Evolutionary conservation across 306 rosid genomes (phyloP), one percentile per base, ranked within the genome.

Genomic region (Nissolia schottii): DNA sequence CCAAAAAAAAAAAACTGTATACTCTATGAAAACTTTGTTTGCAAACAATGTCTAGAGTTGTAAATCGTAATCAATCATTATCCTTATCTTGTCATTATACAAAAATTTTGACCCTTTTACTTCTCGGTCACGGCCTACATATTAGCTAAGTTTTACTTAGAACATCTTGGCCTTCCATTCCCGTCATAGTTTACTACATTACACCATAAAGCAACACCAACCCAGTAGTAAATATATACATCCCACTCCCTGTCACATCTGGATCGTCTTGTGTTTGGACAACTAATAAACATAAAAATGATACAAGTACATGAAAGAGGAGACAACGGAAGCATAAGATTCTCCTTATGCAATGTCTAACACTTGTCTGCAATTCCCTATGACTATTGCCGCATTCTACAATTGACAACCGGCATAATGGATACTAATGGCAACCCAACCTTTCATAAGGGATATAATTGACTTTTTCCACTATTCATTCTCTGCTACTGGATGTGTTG

Each of bases 401-500:
- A 46, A 34, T 57, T 64, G 53, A 56, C 50, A 71, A 71, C 56
- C 55, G 64, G 45, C 34, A 15, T 20, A 63, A 5, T 18, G 46
- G 38, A 45, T 8, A 46, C 2, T 18, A 67, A 48, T 56, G 63
- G 53, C 58, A 65, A 65, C 59, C 54, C 41, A 46, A 24, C 24
- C 63, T 51, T 16, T 16, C 61, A 46, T 14, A 9, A 60, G 51
- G 48, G 57, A n/a, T 34, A 67, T 15, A 38, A 77, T 62, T 40
- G 77, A 40, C 57, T 11, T 38, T 50, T 61, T 7, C n/a, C n/a
- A 10, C 20, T 46, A 13, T 57, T 72, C 70, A 41, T 65, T 40
- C 27, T 31, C 12, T 43, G 57, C 0, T 4, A 81, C 53, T 59
- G 48, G 70, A 28, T 54, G 31, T 64, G 31, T 64, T 71, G 72